These are phyloP conservation scores for Ceratobasidium sp. DNA, from an alignment of 1,284 basidiomycete genomes.

Conservation along the genomic window DNA sequence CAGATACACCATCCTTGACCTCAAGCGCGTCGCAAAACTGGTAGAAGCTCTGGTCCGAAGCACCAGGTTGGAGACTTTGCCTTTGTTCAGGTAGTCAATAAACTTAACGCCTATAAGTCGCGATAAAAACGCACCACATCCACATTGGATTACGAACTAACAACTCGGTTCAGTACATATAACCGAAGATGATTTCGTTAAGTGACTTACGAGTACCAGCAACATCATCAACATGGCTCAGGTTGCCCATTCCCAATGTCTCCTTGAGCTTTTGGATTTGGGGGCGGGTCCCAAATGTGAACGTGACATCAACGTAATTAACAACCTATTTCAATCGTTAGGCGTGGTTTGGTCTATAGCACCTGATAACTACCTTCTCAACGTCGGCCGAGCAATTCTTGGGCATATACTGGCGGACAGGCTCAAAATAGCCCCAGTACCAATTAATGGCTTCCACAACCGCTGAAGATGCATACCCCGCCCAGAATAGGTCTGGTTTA, in stretches of 20 bases:
- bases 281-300: slow-evolving; percentile 61
- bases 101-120: neutral
- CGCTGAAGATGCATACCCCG: slow-evolving; percentile 77
- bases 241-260: slow-evolving; percentile 68
- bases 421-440: slow-evolving; percentile 77
- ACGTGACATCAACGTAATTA: slow-evolving; percentile 70
- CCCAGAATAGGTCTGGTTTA: slow-evolving; percentile 73
- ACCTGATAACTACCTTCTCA: slow-evolving; percentile 57
- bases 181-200: neutral
- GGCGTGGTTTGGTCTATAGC: neutral
- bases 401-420: slow-evolving; percentile 76
- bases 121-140: slow-evolving; percentile 66
- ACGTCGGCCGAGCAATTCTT: slow-evolving; percentile 79
- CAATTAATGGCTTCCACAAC: slow-evolving; percentile 69
- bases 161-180: slow-evolving; percentile 30
- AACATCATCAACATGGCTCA: slow-evolving; percentile 75
- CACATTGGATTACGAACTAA: slow-evolving; percentile 69
- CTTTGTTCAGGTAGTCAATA: neutral
- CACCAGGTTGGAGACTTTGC: slow-evolving; percentile 61
- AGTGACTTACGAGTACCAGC: slow-evolving; percentile 66
- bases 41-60: slow-evolving; percentile 64
- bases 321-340: slow-evolving; percentile 60
- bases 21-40: slow-evolving; percentile 80
- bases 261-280: slow-evolving; percentile 69
- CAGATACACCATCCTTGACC: slow-evolving; percentile 71